Base-by-base conservation (phyloP, 2,329 filamentous ascomycete genomes). In the Trichophyton rubrum region DNA sequence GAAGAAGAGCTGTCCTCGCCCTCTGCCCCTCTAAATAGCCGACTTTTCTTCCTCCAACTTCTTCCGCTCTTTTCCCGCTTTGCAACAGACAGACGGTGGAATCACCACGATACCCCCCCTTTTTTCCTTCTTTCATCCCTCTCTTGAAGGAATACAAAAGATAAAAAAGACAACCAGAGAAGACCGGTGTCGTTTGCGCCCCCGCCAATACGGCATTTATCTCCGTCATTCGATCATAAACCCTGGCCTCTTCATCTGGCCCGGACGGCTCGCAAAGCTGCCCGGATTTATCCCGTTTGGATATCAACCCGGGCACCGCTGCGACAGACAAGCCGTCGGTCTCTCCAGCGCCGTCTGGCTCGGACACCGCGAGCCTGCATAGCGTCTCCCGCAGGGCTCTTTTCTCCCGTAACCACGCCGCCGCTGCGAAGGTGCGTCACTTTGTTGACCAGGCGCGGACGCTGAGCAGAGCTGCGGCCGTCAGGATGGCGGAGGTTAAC, bases 191-290 rank as follows among this genome's bases (percentile, higher is more conserved):
- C 24, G 6, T 51, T 27, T 27, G 24, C 24, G 33, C 33, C 33
- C 11, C 27, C 47, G 24, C 43, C 43, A 47, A 20, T 24, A 51
- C 20, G 45, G 45, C 45, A 9, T 27, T 27, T 51, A 15, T 51
- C 15, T 20, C 51, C 6, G 11, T 55, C 11, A 9, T 35, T 27
- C n/a, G 15, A 55, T 30, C 27, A 55, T 33, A 69, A 65, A 59
- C 15, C 57, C 72, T 75, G 73, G 73, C 73, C 70, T 68, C 69
- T 68, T 69, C 72, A 68, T 68, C 67, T 41, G 67, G 69, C 63
- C 68, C 68, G 66, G 70, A 71, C 72, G 72, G 72, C 73, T 74
- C 69, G 63, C 66, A 71, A 66, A 74, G 74, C 72, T 75, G 73
- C 71, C 73, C 73, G 67, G 72, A 75, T 69, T 69, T 75, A 65